Evolutionary conservation across 257 asterid species (phyloP).

Genomic region (Rhazya stricta): DNA sequence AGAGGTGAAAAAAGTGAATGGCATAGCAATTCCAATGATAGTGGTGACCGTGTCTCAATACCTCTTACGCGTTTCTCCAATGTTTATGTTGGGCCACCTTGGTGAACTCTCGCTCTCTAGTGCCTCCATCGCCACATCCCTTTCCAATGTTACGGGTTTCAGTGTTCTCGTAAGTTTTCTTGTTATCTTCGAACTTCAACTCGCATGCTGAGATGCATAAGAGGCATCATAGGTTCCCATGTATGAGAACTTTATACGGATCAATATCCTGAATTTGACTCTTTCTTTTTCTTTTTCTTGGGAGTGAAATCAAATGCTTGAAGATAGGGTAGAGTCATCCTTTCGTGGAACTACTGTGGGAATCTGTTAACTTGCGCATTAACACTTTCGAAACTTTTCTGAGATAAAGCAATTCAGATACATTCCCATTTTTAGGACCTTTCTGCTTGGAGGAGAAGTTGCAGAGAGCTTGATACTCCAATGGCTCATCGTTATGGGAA

Average conservation of each 20-base stretch:
- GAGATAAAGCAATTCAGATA: neutral
- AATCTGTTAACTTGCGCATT: neutral
- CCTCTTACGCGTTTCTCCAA: slow-evolving; percentile 43
- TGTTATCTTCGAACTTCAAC: neutral
- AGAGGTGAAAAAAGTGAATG: slow-evolving; percentile 46
- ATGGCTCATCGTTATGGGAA: neutral
- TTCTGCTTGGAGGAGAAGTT: neutral
- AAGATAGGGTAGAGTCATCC: neutral
- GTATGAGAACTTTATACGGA: neutral
- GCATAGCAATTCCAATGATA: slow-evolving; percentile 67
- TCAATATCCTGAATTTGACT: neutral
- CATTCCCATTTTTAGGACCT: neutral
- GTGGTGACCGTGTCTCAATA: slow-evolving; percentile 52
- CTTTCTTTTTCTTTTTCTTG: neutral
- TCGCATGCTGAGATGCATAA: neutral
- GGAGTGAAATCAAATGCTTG: neutral
- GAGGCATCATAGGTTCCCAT: neutral
- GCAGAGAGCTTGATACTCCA: neutral
- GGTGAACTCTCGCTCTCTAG: slow-evolving; percentile 52
- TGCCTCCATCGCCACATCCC: slow-evolving; percentile 61
- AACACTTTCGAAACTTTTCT: neutral
- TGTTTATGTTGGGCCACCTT: slow-evolving; percentile 66
- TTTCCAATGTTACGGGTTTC: slow-evolving; percentile 55
- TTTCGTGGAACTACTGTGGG: neutral
- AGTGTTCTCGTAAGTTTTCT: slow-evolving; percentile 44